phyloP scores from a whole-genome alignment of 495 filamentous ascomycete species.

The Neurospora sp. region DNA sequence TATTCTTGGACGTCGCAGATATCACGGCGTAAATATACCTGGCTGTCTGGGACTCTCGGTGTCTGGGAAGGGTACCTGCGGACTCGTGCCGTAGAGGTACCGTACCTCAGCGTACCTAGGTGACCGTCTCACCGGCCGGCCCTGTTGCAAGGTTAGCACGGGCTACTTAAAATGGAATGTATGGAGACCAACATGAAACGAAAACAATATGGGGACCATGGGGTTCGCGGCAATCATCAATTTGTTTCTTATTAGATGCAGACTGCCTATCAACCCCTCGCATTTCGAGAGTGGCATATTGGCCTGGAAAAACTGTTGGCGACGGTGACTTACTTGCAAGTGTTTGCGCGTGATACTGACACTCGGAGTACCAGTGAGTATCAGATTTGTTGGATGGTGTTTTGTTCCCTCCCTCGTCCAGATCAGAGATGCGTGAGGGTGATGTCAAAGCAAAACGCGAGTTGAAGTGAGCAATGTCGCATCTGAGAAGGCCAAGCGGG shows the following conservation, averaged over 20 bases:
- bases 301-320: not conserved
- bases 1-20: not conserved
- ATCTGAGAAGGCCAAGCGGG: not conserved
- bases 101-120: not conserved
- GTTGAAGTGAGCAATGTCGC: not conserved
- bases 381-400: not conserved
- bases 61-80: not conserved
- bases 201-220: not conserved
- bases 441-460: not conserved
- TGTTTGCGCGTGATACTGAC: not conserved
- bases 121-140: not conserved
- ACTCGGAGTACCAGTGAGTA: not conserved
- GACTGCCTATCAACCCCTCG: not conserved
- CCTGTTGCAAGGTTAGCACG: not conserved
- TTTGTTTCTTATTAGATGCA: not conserved
- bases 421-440: not conserved
- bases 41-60: not conserved
- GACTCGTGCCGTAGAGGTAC: not conserved
- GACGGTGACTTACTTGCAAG: not conserved
- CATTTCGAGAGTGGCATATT: not conserved
- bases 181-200: not conserved
- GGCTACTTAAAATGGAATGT: not conserved
- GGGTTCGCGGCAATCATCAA: not conserved
- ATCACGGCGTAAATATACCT: not conserved
- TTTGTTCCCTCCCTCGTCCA: not conserved